These are phyloP conservation scores for Candida anglica DNA, from an alignment of 805 yeast genomes.

Conservation along the genomic window DNA sequence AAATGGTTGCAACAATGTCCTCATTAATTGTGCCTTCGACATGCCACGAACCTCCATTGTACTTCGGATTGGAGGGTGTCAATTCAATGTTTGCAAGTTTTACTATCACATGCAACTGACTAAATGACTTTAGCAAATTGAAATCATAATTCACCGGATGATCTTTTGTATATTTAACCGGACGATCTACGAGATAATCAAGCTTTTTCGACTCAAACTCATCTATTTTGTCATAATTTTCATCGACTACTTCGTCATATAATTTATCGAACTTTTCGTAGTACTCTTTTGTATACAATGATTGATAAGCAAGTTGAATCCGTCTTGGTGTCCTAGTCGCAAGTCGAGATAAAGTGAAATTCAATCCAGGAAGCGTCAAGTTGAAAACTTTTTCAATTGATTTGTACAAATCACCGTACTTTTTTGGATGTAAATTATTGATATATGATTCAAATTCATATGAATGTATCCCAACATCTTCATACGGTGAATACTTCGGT, in stretches of 20 bases:
- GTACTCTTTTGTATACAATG: slow-evolving; percentile 13
- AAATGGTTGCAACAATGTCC: slow-evolving; percentile 37
- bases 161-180: neutral
- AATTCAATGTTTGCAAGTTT: slow-evolving; percentile 38
- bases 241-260: slow-evolving; percentile 6
- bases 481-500: neutral
- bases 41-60: slow-evolving; percentile 41
- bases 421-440: slow-evolving; percentile 35
- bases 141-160: slow-evolving; percentile 5
- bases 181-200: neutral
- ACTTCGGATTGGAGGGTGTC: slow-evolving; percentile 36
- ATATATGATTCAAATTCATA: slow-evolving; percentile 30
- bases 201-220: slow-evolving; percentile 2
- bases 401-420: slow-evolving; percentile 20
- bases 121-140: slow-evolving; percentile 11
- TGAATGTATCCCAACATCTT: neutral
- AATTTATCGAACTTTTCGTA: slow-evolving; percentile 4
- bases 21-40: slow-evolving; percentile 40
- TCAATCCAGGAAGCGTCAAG: slow-evolving; percentile 26
- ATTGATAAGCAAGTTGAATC: slow-evolving; percentile 11
- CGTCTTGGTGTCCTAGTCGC: slow-evolving; percentile 14
- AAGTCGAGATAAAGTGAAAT: slow-evolving; percentile 19
- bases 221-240: slow-evolving; percentile 6
- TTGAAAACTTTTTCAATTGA: slow-evolving; percentile 28
- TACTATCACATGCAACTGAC: slow-evolving; percentile 30